Evolutionary conservation across 2,329 filamentous ascomycete genomes (phyloP), one percentile per base, ranked within the genome.

Genomic region (Blastomyces parvus): DNA sequence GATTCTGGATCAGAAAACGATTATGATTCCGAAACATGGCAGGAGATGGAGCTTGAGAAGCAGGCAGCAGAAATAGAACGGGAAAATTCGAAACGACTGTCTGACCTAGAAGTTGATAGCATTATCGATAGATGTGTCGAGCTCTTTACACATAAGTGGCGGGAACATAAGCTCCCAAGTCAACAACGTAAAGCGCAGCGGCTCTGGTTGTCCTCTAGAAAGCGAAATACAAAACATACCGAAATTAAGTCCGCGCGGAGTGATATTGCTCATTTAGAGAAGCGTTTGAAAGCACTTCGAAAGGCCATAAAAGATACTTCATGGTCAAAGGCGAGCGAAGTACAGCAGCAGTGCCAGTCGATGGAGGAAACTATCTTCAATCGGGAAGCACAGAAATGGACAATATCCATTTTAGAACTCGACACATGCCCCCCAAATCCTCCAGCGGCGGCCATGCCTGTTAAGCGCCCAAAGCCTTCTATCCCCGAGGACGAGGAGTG

Each of bases 291-390:
- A n/a, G 85, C 81, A 57, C 73, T 86, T 19, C 79, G 80, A 11
- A 69, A 78, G 1, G 80, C 84, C 25, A 83, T 91, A 42, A 66
- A 79, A 27, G 68, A 72, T 0, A 76, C 81, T 19, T 71, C 78
- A 38, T 90, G 86, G 83, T 72, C 74, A 13, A 82, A 77, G 8
- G 75, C 77, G 27, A 69, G 74, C 0, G 80, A 86, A 17, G 71
- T 94, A 17, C 75, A 79, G 33, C 76, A 74, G 6, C 83, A 85
- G 68, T 85, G 86, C 59, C 74, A 76, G 13, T 81, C 77, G 44
- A 76, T 96, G 62, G 86, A 93, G 64, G 77, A 79, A 4, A 90
- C 81, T 3, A 75, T 96, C 0, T 81, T 84, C 44, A 82, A 88
- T 62, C 82, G 83, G 59, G 72, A 79, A 66, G 69, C 69, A 33